Evolutionary conservation across 2,329 filamentous ascomycete species (phyloP).

Genomic region (Esteya vermicola): DNA sequence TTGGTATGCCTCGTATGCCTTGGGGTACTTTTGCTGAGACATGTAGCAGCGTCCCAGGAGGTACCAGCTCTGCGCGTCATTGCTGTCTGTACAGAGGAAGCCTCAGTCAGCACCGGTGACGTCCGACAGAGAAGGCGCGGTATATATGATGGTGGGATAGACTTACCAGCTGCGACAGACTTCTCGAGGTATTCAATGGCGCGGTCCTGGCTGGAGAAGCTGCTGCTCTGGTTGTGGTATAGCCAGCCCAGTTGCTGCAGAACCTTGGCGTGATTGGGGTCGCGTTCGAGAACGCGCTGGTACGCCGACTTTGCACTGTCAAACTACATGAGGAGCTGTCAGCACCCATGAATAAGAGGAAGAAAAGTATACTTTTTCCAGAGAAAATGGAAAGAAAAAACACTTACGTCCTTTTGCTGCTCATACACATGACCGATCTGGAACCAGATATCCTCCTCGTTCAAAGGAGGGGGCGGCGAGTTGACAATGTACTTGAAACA

Average conservation of each 20-base stretch:
- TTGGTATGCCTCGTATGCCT: conserved; percentile 96
- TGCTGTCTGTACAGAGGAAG: conserved; percentile 56
- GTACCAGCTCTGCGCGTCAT: conserved; percentile 97
- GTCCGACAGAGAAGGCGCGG: conserved; percentile 1
- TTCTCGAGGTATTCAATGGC: conserved; percentile 97
- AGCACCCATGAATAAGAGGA: conserved; percentile 5
- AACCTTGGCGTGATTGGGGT: conserved; percentile 94
- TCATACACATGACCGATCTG: conserved; percentile 98
- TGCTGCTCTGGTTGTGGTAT: conserved; percentile 88
- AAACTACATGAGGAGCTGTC: conserved; percentile 42
- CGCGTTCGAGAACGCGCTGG: conserved; percentile 80
- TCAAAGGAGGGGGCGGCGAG: conserved; percentile 80
- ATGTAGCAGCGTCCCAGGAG: conserved; percentile 95
- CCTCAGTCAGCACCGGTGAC: too few species aligned
- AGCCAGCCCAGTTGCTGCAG: conserved; percentile 96
- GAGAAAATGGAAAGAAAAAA: too few species aligned
- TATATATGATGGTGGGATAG: conserved; percentile 2
- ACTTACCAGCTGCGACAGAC: conserved; percentile 78
- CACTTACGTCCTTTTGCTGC: conserved; percentile 90
- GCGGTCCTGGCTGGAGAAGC: conserved; percentile 83
- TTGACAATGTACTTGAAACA: conserved; percentile 98
- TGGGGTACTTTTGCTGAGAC: conserved; percentile 97
- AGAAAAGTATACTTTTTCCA: conserved; percentile 13
- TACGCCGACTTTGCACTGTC: conserved; percentile 89
- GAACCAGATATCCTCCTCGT: conserved; percentile 98